Conservation (phyloP, 768 basidiomycete genomes). For the Boletus rufocinnamomeus region DNA sequence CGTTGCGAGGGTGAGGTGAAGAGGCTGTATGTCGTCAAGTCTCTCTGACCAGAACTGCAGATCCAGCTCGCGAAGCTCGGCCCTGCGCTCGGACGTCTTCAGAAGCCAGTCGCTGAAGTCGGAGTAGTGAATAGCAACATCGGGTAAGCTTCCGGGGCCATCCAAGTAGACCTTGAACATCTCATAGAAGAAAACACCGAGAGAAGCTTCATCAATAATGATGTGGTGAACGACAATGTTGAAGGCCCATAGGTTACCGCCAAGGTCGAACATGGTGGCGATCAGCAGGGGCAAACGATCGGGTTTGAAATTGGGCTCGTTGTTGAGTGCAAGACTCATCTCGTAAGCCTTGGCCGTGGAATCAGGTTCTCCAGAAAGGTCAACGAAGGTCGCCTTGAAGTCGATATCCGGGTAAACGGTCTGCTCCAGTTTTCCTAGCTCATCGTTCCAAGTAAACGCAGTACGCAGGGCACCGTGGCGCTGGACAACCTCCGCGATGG, state of each 20-base stretch:
- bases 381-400: slow-evolving; percentile 25
- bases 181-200: slow-evolving; percentile 35
- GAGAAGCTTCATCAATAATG: slow-evolving; percentile 33
- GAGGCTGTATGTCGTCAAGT: slow-evolving; percentile 18
- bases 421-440: slow-evolving; percentile 32
- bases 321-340: slow-evolving; percentile 30
- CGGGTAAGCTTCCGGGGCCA: slow-evolving; percentile 28
- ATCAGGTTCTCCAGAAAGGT: slow-evolving; percentile 31
- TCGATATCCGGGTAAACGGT: slow-evolving; percentile 33
- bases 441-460: slow-evolving; percentile 33
- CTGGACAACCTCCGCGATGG: slow-evolving; percentile 29
- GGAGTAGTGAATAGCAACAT: slow-evolving; percentile 24
- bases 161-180: slow-evolving; percentile 31
- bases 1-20: slow-evolving; percentile 29
- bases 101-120: slow-evolving; percentile 29
- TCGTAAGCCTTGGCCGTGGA: slow-evolving; percentile 31
- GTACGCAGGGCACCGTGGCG: slow-evolving; percentile 35
- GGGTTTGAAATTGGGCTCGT: slow-evolving; percentile 27
- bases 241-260: slow-evolving; percentile 27
- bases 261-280: slow-evolving; percentile 30
- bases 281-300: slow-evolving; percentile 30
- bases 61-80: slow-evolving; percentile 27
- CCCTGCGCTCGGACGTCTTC: slow-evolving; percentile 32
- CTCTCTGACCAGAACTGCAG: slow-evolving; percentile 29
- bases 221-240: slow-evolving; percentile 35